Base-by-base conservation (phyloP, 768 basidiomycete species). In the Termitomyces sp. region DNA sequence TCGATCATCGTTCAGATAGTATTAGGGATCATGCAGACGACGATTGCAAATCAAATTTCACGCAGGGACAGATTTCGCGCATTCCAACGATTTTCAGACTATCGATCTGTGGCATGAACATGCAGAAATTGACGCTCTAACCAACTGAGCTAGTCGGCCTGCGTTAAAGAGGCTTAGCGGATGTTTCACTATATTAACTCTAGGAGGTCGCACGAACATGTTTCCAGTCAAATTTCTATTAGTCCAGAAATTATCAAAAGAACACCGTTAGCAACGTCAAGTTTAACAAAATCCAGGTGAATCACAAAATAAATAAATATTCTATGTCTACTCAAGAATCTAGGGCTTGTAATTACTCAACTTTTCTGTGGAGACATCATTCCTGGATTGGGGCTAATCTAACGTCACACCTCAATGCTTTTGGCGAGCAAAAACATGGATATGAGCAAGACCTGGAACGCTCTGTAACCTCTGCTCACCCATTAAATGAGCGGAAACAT, bases 81-180 rank as follows among this genome's bases (percentile, higher is more conserved):
- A 49, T 32, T 13, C 20, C 22, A 34, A 36, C 1, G 5, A 34
- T 10, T 4, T 5, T 14, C 6, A 8, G 18, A 34, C 12, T 49
- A 49, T 24, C 48, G 22, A 2, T 49, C 20, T 31, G n/a, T 31
- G 10, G 3, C 1, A 18, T 47, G 27, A 29, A 2, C 20, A 7
- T 29, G 26, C n/a, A n/a, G n/a, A n/a, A n/a, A n/a, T n/a, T n/a
- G 82, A 88, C 86, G 88, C 87, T 89, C 88, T 89, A 89, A 90
- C 88, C 88, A 89, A 76, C 88, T 90, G 88, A 90, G 88, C 88
- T 88, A 89, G 85, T 39, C 55, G 27, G 42, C 36, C 37, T 4
- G 9, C n/a, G 20, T 32, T 32, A n/a, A n/a, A n/a, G n/a, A n/a
- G n/a, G n/a, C n/a, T n/a, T n/a, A n/a, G n/a, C n/a, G n/a, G n/a